Evolutionary conservation across 176 grass and related monocot species (phyloP).

Genomic region (Echinochloa phyllopogon): DNA sequence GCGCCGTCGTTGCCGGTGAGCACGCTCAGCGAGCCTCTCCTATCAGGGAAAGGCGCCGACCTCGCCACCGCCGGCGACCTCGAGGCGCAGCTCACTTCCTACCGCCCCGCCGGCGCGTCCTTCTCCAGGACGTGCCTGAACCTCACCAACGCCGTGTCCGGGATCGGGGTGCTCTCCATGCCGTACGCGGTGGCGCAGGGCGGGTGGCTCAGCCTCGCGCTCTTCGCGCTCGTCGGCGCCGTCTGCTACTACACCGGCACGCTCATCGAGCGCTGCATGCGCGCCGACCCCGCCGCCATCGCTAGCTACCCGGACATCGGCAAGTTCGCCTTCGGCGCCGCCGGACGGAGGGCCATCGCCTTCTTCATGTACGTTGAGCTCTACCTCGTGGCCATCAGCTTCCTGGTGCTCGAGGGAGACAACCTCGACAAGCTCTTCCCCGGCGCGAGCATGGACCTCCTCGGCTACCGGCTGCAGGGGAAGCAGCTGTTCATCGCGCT

Average conservation of each 20-base stretch:
- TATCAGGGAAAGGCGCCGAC: neutral
- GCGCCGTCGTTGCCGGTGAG: neutral
- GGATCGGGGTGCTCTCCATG: conserved; percentile 65
- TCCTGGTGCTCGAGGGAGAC: conserved; percentile 54
- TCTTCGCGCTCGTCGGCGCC: conserved; percentile 51
- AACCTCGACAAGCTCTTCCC: conserved; percentile 58
- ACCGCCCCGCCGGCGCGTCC: conserved; percentile 38
- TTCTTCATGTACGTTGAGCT: conserved; percentile 58
- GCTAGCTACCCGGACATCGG: conserved; percentile 62
- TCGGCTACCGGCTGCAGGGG: conserved; percentile 39
- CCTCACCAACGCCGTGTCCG: conserved; percentile 11
- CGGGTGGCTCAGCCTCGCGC: conserved; percentile 61
- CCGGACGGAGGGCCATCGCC: conserved; percentile 43
- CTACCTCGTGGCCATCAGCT: conserved; percentile 52
- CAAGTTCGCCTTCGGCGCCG: conserved; percentile 45
- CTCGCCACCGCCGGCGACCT: conserved; percentile 8
- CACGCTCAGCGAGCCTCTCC: conserved; percentile 13
- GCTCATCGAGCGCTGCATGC: conserved; percentile 63
- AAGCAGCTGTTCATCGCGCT: conserved; percentile 51
- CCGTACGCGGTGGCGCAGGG: conserved; percentile 61
- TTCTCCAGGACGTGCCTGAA: conserved; percentile 64
- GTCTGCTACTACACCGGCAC: conserved; percentile 70
- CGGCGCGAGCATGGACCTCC: neutral
- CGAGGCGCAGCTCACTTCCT: conserved; percentile 41
- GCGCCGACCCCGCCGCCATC: conserved; percentile 33